Base-by-base conservation (phyloP, 768 basidiomycete species). In the Termitomyces sp. region DNA sequence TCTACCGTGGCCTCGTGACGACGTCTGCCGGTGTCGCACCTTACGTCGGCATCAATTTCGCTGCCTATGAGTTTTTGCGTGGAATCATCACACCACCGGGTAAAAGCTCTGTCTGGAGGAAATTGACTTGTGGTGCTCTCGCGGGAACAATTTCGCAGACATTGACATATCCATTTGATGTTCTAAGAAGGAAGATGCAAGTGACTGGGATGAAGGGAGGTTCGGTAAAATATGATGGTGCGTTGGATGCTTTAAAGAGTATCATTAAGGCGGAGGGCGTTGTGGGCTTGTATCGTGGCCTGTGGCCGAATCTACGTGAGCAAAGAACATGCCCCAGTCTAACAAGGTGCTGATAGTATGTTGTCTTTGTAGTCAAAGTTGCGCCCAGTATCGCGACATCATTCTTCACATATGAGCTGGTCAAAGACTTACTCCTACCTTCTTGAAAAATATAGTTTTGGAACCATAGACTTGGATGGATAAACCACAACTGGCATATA, bases 141-240 rank as follows among this genome's bases (percentile, higher is more conserved):
- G 40, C 72, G 83, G 92, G 92, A n/a, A 85, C 88, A 26, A 88
- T 96, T 62, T 94, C 94, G 13, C 93, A 98, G 71, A 92, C 94
- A 51, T 72, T 98, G 64, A 98, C 95, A 5, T 98, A 96, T 70
- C 96, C 96, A 9, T 92, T 97, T 66, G 96, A 99, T 69, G 92
- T 98, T 5, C 72, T 98, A 58, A 81, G 96, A 48, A 81, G 96
- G 60, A 96, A 98, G 78, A 94, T 98, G 88, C 96, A 98, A 70
- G 91, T 96, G 58, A 81, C 85, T 5, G 92, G 92, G 13, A 87
- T 94, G 85, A 72, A 80, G 63, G 76, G 73, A 13, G 80, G 79
- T 18, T 75, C 79, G 47, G 74, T 84, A 63, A 85, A 85, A 70
- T 95, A 94, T 71, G 84, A 73, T 44, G 90, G 92, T 9, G 94